Evolutionary conservation across 1,284 basidiomycete species (phyloP).

Genomic region (Puccinia sorghi): DNA sequence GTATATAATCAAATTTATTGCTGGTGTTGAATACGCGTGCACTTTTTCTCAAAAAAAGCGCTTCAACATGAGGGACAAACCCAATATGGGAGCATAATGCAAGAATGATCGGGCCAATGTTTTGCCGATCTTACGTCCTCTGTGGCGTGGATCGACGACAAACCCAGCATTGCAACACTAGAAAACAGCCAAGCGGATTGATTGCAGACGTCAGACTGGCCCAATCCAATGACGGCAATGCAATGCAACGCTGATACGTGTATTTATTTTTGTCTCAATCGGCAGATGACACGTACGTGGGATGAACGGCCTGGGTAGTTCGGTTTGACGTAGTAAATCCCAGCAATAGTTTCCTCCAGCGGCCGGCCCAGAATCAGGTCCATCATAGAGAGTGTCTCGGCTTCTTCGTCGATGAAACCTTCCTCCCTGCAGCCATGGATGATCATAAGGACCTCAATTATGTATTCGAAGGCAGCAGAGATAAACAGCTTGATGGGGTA

Average conservation of each 20-base stretch:
- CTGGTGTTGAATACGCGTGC: no score
- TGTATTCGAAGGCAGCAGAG: neutral
- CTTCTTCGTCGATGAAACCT: neutral
- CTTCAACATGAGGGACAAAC: slow-evolving; percentile 46
- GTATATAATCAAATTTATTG: neutral
- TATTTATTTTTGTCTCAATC: neutral
- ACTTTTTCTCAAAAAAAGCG: neutral
- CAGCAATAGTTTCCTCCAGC: slow-evolving; percentile 8
- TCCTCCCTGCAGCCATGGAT: neutral
- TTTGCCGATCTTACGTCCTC: slow-evolving; percentile 71
- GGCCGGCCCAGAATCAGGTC: slow-evolving; percentile 15
- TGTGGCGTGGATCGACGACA: slow-evolving; percentile 70
- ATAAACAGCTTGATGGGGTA: neutral
- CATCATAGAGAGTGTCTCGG: neutral
- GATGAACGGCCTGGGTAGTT: slow-evolving; percentile 68
- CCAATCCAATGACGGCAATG: neutral
- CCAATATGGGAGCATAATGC: slow-evolving; percentile 74
- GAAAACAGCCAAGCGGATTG: neutral
- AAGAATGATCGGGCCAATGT: slow-evolving; percentile 78
- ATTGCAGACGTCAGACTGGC: neutral
- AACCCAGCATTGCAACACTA: slow-evolving; percentile 89
- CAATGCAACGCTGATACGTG: no score
- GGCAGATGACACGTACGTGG: neutral
- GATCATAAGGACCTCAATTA: neutral
- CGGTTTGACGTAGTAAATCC: slow-evolving; percentile 68